Percentiles rank a stretch among this genome's conserved stretches.
Evolutionary conservation across 1,284 basidiomycete species (phyloP).

Genomic region (Ustilago loliicola): DNA sequence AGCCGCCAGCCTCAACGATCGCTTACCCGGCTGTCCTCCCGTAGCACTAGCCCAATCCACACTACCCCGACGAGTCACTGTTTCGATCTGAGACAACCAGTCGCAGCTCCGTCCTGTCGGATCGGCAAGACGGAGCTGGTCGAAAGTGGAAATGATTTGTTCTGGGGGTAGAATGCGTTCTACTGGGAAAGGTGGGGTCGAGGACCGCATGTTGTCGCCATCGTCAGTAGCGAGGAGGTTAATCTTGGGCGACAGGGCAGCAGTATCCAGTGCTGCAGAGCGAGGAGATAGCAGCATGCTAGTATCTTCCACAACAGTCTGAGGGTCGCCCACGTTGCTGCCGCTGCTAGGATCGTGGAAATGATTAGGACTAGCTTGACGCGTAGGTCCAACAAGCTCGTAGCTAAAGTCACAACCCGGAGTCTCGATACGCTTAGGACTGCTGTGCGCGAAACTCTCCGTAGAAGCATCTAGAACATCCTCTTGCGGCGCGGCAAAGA

Average conservation of each 20-base stretch:
- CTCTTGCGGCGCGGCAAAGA: constrained; percentile 1
- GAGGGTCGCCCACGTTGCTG: too few relatives aligned
- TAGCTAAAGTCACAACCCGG: constrained; percentile 33
- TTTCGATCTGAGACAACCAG: constrained; percentile 33
- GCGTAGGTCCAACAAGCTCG: constrained; percentile 21
- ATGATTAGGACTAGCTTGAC: neutral
- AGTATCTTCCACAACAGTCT: neutral
- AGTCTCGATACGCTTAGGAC: neutral
- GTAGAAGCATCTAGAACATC: constrained; percentile 4
- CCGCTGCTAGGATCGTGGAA: neutral
- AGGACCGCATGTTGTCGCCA: neutral
- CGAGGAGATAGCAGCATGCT: neutral
- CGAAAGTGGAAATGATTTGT: constrained; percentile 52
- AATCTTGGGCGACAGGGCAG: neutral
- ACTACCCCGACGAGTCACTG: constrained; percentile 13
- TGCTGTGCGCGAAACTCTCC: neutral
- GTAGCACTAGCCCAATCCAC: constrained; percentile 16
- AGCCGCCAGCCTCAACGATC: constrained; percentile 12
- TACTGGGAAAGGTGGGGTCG: constrained; percentile 18
- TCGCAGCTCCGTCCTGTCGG: constrained; percentile 28
- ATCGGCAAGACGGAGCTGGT: constrained; percentile 41
- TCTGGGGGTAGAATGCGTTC: constrained; percentile 58
- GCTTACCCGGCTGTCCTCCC: neutral
- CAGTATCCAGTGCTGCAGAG: too few relatives aligned
- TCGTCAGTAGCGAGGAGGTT: neutral